Evolutionary conservation across 345 rosid species (phyloP).

Genomic region (Salix brachista): DNA sequence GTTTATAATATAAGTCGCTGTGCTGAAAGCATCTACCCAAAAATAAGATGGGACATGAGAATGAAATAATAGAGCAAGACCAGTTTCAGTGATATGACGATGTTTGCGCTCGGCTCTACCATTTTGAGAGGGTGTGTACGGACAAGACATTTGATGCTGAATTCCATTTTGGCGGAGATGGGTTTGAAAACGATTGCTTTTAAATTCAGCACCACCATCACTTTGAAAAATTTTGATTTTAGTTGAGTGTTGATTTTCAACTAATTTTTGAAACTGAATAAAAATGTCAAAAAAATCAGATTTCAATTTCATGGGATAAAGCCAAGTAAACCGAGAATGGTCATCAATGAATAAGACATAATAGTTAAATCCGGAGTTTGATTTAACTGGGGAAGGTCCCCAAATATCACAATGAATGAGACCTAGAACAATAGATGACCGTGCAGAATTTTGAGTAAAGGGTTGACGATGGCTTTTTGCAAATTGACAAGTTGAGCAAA

Average conservation of each 20-base stretch:
- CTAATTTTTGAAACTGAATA: neutral
- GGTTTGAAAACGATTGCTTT: too few relatives aligned
- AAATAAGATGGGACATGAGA: too few relatives aligned
- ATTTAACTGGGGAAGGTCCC: neutral
- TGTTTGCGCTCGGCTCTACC: too few relatives aligned
- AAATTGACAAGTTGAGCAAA: slow-evolving; percentile 8
- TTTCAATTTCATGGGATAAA: slow-evolving; percentile 1
- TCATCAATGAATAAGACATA: neutral
- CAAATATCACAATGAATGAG: too few relatives aligned
- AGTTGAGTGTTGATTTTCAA: neutral
- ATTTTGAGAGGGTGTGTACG: too few relatives aligned
- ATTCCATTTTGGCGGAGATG: too few relatives aligned
- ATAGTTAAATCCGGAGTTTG: neutral
- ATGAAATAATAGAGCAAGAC: too few relatives aligned
- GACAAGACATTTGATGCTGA: too few relatives aligned
- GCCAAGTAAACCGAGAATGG: neutral
- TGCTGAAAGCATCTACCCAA: too few relatives aligned
- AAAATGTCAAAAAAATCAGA: neutral
- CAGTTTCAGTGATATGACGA: too few relatives aligned
- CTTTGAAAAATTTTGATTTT: neutral
- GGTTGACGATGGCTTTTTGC: slow-evolving; percentile 4
- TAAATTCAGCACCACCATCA: too few relatives aligned
- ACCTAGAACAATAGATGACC: neutral
- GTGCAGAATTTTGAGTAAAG: neutral
- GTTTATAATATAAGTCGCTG: too few relatives aligned